Base-by-base conservation (phyloP, 2,329 filamentous ascomycete genomes). In the Diaporthe nobilis region DNA sequence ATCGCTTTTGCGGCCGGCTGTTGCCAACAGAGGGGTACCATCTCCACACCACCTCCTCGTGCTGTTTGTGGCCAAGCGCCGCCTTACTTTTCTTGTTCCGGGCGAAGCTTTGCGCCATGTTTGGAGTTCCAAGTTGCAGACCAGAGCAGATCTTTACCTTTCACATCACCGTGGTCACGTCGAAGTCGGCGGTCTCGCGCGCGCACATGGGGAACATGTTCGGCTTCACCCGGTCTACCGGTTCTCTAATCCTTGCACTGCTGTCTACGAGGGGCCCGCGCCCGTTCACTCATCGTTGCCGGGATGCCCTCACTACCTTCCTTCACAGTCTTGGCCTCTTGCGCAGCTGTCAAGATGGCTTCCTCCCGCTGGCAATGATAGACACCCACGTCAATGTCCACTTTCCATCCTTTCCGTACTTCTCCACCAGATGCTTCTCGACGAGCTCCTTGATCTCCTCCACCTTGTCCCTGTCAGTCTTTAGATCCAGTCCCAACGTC, bases 401-500 rank as follows among this genome's bases (percentile, higher is more conserved):
- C n/a, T 34, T 25, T 2, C 82, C 81, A 17, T 79, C 68, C 0
- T 80, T 80, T 1, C 77, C 78, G 72, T 88, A 82, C 80, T 86
- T 88, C 57, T 85, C 82, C 68, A 82, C 81, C 53, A 88, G 73
- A 77, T 85, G 82, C 53, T 79, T 79, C 78, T 78, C 81, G 20
- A 88, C 53, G 79, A 85, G 49, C 28, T 71, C 80, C 72, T 79
- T 81, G 0, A 86, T 83, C 78, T 87, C 86, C 1, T 84, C 82
- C 39, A 77, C n/a, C 8, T 81, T 74, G 76, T 85, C 84, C 75
- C 82, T 83, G 53, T 77, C 78, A 77, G 81, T 79, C 76, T 79
- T 78, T 78, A 86, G 84, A 77, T 86, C 85, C 44, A 81, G 83
- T 85, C 86, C 88, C 71, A 80, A 83, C 53, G 80, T 78, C 49